These are phyloP conservation scores for Pleurotus salmoneostramineus DNA, from an alignment of 768 basidiomycete species.

Conservation along the genomic window DNA sequence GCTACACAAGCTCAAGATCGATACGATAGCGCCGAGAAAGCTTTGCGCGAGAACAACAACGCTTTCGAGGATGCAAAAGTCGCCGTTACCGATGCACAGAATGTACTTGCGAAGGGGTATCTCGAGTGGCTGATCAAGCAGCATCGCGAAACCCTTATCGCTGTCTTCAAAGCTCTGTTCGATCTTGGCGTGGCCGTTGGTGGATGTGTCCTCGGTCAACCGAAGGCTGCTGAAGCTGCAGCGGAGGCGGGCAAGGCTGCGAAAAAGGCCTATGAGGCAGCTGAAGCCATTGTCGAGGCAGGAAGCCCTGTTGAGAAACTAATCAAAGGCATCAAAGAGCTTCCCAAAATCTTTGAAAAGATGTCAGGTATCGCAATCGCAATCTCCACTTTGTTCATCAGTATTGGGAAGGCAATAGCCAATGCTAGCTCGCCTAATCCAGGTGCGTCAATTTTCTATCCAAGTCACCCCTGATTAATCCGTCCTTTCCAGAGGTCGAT, in stretches of 20 bases:
- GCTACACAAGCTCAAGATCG: not conserved
- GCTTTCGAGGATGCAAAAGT: not conserved
- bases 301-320: not conserved
- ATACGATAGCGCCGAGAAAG: not conserved
- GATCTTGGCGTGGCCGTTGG: not conserved
- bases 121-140: not conserved
- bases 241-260: not conserved
- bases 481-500: not conserved
- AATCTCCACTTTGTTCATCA: not conserved
- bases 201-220: not conserved
- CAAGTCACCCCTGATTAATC: not conserved
- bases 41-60: not conserved
- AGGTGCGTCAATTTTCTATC: not conserved
- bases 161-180: not conserved
- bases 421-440: not conserved
- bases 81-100: not conserved
- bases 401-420: not conserved
- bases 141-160: not conserved
- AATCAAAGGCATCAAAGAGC: not conserved
- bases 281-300: not conserved
- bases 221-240: not conserved
- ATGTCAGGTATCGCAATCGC: not conserved
- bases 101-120: not conserved
- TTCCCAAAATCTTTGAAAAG: not conserved
- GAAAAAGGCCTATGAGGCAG: not conserved